phyloP scores from a whole-genome alignment of 768 basidiomycete genomes.

The Collybia sordida region DNA sequence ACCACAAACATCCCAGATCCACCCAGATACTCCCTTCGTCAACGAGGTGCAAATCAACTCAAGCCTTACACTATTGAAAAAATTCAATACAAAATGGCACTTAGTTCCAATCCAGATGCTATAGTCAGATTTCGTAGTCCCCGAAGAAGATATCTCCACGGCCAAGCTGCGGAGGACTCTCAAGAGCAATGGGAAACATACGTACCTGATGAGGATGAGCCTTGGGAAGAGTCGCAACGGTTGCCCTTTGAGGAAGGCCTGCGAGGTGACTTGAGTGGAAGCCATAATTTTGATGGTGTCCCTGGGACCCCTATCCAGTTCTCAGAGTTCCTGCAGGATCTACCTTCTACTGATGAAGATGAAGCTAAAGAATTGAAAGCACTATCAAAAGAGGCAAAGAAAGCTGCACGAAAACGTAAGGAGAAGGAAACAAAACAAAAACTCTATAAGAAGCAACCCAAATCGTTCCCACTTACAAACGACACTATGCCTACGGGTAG shows the following conservation, averaged over 20 bases:
- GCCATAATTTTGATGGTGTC: neutral
- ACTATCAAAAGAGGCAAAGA: slow-evolving; percentile 32
- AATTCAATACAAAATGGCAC: slow-evolving; percentile 45
- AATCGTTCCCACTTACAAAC: slow-evolving; percentile 19
- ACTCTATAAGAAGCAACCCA: slow-evolving; percentile 8
- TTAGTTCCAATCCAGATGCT: slow-evolving; percentile 63
- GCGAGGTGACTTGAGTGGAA: slow-evolving; percentile 1
- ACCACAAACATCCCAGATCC: slow-evolving; percentile 9
- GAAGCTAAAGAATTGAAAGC: slow-evolving; percentile 26
- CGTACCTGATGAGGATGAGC: slow-evolving; percentile 16
- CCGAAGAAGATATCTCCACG: slow-evolving; percentile 20
- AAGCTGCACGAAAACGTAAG: slow-evolving; percentile 17
- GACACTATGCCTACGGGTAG: neutral
- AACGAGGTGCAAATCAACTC: slow-evolving; percentile 53
- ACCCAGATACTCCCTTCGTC: slow-evolving; percentile 54
- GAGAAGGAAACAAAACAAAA: slow-evolving; percentile 11
- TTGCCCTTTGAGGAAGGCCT: neutral
- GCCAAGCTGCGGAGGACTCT: slow-evolving; percentile 22
- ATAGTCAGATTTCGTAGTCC: slow-evolving; percentile 53
- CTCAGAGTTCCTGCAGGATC: slow-evolving; percentile 34
- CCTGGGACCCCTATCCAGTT: slow-evolving; percentile 17
- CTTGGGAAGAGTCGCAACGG: slow-evolving; percentile 15
- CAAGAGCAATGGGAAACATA: slow-evolving; percentile 27
- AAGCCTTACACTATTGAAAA: slow-evolving; percentile 64
- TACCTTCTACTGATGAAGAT: slow-evolving; percentile 44